Conservation (phyloP, 148 eudicot genomes). For the Agrostemma githago region DNA sequence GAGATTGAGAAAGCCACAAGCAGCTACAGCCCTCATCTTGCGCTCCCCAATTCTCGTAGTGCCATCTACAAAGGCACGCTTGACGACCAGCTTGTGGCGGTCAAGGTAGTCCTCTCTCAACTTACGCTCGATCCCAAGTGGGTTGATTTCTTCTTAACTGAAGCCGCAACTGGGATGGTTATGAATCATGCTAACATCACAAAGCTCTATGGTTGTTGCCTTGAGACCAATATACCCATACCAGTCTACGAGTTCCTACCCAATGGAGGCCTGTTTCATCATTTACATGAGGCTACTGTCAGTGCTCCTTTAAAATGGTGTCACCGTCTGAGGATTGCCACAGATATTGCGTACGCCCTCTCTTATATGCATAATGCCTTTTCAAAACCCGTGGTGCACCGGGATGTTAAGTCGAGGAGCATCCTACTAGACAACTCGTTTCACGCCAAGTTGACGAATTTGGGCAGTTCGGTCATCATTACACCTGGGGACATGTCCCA, state of each 20-base stretch:
- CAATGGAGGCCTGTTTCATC: conserved; percentile 19
- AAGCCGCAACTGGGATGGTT: conserved; percentile 17
- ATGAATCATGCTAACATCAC: conserved; percentile 22
- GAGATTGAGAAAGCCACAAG: conserved; percentile 24
- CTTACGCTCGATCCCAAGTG: background rate
- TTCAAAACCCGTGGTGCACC: conserved; percentile 25
- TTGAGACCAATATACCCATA: conserved; percentile 26
- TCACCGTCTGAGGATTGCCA: conserved; percentile 23
- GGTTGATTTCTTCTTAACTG: conserved; percentile 18
- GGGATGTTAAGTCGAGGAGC: conserved; percentile 24
- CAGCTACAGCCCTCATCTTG: conserved; percentile 10
- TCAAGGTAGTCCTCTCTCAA: background rate
- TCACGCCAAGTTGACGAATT: conserved; percentile 17
- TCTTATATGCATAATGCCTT: conserved; percentile 31
- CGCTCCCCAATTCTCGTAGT: background rate
- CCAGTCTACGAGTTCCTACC: conserved; percentile 24
- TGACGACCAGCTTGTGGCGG: conserved; percentile 19
- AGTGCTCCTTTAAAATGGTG: conserved; percentile 7
- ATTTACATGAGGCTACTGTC: conserved; percentile 17
- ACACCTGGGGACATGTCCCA: conserved; percentile 8
- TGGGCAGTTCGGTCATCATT: conserved; percentile 11
- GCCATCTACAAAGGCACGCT: conserved; percentile 25
- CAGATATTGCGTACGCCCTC: conserved; percentile 27
- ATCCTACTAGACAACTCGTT: conserved; percentile 20
- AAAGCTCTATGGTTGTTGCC: conserved; percentile 31